phyloP scores from a whole-genome alignment of 805 yeast genomes.

The Candida nanaspora region DNA sequence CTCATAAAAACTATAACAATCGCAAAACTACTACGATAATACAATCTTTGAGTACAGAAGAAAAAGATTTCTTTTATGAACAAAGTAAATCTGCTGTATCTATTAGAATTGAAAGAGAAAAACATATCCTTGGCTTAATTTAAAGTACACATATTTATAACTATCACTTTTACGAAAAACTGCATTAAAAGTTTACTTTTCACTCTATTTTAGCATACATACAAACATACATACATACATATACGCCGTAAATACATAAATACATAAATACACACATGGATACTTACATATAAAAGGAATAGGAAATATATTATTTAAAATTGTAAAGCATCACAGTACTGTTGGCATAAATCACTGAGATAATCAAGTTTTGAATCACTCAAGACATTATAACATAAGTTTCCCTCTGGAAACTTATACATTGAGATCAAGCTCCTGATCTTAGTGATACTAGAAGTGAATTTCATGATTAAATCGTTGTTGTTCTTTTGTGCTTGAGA shows the following conservation, averaged over 20 bases:
- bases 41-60: slow-evolving; percentile 16
- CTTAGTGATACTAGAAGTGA: slow-evolving; percentile 25
- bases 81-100: slow-evolving; percentile 27
- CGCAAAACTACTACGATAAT: too few relatives aligned
- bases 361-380: slow-evolving; percentile 30
- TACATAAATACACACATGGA: too few relatives aligned
- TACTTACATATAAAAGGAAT: too few relatives aligned
- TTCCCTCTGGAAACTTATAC: slow-evolving; percentile 30
- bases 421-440: slow-evolving; percentile 24
- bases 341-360: slow-evolving; percentile 31
- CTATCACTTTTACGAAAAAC: too few relatives aligned
- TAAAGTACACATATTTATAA: not conserved
- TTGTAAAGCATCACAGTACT: slow-evolving; percentile 32
- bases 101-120: slow-evolving; percentile 28
- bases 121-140: slow-evolving; percentile 4
- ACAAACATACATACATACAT: too few relatives aligned
- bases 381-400: slow-evolving; percentile 28
- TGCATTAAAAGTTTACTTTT: too few relatives aligned
- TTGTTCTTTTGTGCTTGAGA: too few relatives aligned
- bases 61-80: slow-evolving; percentile 19
- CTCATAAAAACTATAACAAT: too few relatives aligned
- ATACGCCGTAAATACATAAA: too few relatives aligned
- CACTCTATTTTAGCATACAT: too few relatives aligned
- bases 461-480: slow-evolving; percentile 21
- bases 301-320: slow-evolving; percentile 16